phyloP scores from a whole-genome alignment of 2,329 filamentous ascomycete genomes.

The Botryosphaeria dothidea region DNA sequence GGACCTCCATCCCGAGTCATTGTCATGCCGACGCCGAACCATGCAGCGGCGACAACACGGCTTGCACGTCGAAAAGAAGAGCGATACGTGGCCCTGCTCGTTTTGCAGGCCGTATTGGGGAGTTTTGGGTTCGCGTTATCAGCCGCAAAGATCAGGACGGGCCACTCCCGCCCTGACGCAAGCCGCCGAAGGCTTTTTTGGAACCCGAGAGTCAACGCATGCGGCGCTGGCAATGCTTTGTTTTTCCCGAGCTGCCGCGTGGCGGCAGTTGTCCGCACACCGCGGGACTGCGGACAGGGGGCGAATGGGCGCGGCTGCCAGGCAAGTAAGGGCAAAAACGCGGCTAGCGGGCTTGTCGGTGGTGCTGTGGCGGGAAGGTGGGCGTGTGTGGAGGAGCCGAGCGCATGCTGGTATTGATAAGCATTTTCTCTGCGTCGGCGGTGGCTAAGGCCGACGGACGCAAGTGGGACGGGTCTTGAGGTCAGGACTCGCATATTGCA shows the following conservation, averaged over 20 bases:
- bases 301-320: neutral
- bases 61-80: neutral
- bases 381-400: neutral
- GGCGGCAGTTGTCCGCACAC: neutral
- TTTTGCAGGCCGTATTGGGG: neutral
- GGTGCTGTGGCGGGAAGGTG: neutral
- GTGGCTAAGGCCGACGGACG: neutral
- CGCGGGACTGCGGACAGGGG: neutral
- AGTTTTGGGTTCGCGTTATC: neutral
- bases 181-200: neutral
- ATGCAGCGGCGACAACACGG: neutral
- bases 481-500: neutral
- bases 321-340: neutral
- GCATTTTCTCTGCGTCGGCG: neutral
- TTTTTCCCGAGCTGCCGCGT: neutral
- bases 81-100: neutral
- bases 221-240: neutral
- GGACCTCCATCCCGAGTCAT: neutral
- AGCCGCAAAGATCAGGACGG: neutral
- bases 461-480: neutral
- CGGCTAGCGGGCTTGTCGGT: neutral
- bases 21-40: neutral
- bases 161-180: neutral
- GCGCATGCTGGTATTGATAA: constrained; percentile 2
- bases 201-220: neutral